A percentile compares a stretch with the other conserved stretches of the same genome.
phyloP scores from a whole-genome alignment of 169 alveolate genomes.

The Eimeria zaria region DNA sequence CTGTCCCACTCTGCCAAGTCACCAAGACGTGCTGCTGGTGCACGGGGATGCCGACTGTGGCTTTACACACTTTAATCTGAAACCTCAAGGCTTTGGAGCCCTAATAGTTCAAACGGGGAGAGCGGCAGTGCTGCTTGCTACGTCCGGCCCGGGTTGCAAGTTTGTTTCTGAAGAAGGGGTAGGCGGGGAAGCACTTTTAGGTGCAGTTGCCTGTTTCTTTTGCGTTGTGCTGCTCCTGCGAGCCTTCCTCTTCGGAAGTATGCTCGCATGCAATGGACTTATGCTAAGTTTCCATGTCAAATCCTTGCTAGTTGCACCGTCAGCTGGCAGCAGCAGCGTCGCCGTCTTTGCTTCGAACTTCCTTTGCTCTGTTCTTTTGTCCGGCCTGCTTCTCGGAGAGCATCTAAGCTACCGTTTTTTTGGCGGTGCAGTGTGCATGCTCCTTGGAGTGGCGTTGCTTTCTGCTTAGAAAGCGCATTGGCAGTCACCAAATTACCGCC shows the following conservation, averaged over 20 bases:
- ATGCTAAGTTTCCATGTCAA: conserved; percentile 67
- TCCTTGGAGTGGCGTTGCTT: conserved; percentile 75
- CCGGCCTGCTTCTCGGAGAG: conserved; percentile 67
- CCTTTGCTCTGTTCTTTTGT: conserved; percentile 46
- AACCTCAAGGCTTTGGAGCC: conserved; percentile 44
- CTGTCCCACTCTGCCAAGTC: neutral
- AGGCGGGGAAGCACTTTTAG: neutral
- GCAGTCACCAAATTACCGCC: neutral
- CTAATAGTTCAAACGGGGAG: conserved; percentile 7
- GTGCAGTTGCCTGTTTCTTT: conserved; percentile 12
- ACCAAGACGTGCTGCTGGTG: neutral
- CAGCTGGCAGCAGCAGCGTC: conserved; percentile 79
- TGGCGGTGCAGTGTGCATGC: conserved; percentile 81
- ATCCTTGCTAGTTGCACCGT: conserved; percentile 43
- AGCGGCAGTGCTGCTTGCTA: conserved; percentile 60
- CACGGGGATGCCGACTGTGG: neutral
- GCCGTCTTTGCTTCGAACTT: conserved; percentile 59
- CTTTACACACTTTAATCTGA: conserved; percentile 1
- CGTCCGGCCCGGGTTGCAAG: neutral
- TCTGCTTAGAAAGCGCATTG: neutral
- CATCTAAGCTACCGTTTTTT: conserved; percentile 45
- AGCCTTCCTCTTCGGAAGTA: conserved; percentile 21
- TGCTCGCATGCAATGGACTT: conserved; percentile 66
- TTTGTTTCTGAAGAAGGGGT: neutral
- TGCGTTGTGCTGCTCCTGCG: conserved; percentile 32